Base-by-base conservation (phyloP, 352 stramenopile species). In the Elongisporangium undulatum region DNA sequence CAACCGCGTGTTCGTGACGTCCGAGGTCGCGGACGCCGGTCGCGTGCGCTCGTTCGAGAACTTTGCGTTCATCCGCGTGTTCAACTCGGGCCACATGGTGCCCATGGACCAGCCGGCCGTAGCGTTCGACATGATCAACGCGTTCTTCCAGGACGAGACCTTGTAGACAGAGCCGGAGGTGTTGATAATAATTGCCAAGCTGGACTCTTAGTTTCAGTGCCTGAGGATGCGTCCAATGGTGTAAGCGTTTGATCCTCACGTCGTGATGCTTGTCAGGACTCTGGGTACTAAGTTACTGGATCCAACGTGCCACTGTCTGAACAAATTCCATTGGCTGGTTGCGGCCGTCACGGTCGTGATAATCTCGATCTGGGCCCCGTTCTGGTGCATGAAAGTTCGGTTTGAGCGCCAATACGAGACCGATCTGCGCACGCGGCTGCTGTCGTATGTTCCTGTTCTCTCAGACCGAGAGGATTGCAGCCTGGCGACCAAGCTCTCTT, bases 1-100 rank as follows among this genome's bases (percentile, higher is more conserved):
- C 5, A 77, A 69, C 57, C 74, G 53, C 34, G 63, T 38, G 26
- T 68, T 87, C 20, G 53, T 71, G 45, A 73, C 68, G 1, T 62
- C 62, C 0, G 56, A 65, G 17, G 55, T 45, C 3, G 24, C 22
- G 4, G 56, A 81, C 50, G 77, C 74, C 8, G 82, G 82, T 8
- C 53, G 51, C 19, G 75, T 90, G 20, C 79, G 71, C 1, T 66
- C 74, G 48, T 83, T 83, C 49, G 66, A 79, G 39, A 86, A 82
- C 45, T 69, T 99, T 23, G 92, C 88, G 7, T 99, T 99, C 71
- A 72, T 99, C 39, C 94, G 95, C 60, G 88, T 99, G 2, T 96
- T 90, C 71, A 87, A 97, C 59, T 86, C 92, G 6, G 95, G 95
- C 12, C 96, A 99, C 72, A 98, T 98, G 90, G 94, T 98, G 5